Percentiles rank a stretch among this genome's conserved stretches.
phyloP scores from a whole-genome alignment of 371 early-diverging fungal species.

The Lichtheimia ornata region DNA sequence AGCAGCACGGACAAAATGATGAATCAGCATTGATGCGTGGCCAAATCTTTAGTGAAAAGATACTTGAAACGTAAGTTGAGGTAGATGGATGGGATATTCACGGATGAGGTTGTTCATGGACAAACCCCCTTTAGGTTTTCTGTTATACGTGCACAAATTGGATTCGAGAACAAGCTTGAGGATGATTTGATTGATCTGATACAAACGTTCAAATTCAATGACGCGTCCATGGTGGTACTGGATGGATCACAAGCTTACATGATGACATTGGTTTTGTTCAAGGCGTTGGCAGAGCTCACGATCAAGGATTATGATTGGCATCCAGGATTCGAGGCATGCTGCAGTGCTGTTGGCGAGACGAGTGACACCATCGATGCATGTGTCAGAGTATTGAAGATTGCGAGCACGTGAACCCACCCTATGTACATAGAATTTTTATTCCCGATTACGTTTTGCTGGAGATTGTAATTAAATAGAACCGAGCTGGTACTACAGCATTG shows the following conservation, averaged over 20 bases:
- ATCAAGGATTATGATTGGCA: slow-evolving; percentile 20
- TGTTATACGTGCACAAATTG: slow-evolving; percentile 37
- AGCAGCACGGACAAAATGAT: slow-evolving; percentile 20
- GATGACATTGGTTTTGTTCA: slow-evolving; percentile 46
- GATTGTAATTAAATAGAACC: too few relatives aligned
- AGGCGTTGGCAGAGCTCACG: slow-evolving; percentile 30
- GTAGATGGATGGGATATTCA: background rate
- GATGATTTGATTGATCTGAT: slow-evolving; percentile 49
- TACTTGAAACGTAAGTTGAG: slow-evolving; percentile 47
- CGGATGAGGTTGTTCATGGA: background rate
- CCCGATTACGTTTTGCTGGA: too few relatives aligned
- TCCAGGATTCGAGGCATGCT: slow-evolving; percentile 34
- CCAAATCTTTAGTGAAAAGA: slow-evolving; percentile 53
- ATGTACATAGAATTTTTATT: background rate
- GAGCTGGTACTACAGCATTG: too few relatives aligned
- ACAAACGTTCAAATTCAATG: slow-evolving; percentile 44
- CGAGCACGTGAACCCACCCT: slow-evolving; percentile 29
- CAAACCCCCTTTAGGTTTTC: slow-evolving; percentile 40
- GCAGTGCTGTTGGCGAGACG: slow-evolving; percentile 32
- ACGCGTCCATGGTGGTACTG: slow-evolving; percentile 43
- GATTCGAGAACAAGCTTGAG: slow-evolving; percentile 32
- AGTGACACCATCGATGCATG: slow-evolving; percentile 47
- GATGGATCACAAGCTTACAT: slow-evolving; percentile 47
- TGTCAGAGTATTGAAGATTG: slow-evolving; percentile 42
- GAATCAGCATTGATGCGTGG: slow-evolving; percentile 34